Base-by-base conservation (phyloP, 345 rosid genomes). In the Zanthoxylum bungeanum region DNA sequence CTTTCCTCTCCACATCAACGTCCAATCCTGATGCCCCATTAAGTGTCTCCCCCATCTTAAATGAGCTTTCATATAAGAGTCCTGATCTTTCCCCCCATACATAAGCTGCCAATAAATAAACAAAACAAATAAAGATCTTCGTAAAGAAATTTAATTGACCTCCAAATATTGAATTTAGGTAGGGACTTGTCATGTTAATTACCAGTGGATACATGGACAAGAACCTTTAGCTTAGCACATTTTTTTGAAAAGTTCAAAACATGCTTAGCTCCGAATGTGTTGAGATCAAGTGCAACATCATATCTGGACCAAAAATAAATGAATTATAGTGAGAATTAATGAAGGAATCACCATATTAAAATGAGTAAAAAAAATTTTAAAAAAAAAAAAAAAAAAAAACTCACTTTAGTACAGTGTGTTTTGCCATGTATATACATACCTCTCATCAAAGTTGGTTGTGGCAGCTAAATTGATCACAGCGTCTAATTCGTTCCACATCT, bases 171-270 rank as follows among this genome's bases (percentile, higher is more conserved):
- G 52, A 49, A 50, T 50, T 50, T 19, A 3, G 53, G 7, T 5
- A 6, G 53, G 2, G 49, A 44, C 3, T 44, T 44, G 30, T 25
- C 25, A 25, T 21, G 16, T 2, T 5, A 57, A 75, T 51, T 34
- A 92, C 94, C 92, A 6, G 93, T 92, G 34, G 98, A 88, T n/a
- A 85, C 80, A 31, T 90, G 91, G 66, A 83, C 74, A 28, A 86
- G 76, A 0, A 87, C 71, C 52, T 69, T 58, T 10, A 80, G 44
- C 14, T 84, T 82, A 30, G 42, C 24, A 71, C 92, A 86, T 60
- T 53, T 36, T 74, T 85, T 86, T 5, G 76, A 81, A 28, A 90
- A 88, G 49, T 79, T 74, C 39, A 79, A 12, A 16, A 80, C 84
- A 73, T 86, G 60, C 64, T 53, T 68, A 11, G 83, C 86, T 73